Base-by-base conservation (phyloP, 306 rosid genomes). In the Vachellia collinsii region DNA sequence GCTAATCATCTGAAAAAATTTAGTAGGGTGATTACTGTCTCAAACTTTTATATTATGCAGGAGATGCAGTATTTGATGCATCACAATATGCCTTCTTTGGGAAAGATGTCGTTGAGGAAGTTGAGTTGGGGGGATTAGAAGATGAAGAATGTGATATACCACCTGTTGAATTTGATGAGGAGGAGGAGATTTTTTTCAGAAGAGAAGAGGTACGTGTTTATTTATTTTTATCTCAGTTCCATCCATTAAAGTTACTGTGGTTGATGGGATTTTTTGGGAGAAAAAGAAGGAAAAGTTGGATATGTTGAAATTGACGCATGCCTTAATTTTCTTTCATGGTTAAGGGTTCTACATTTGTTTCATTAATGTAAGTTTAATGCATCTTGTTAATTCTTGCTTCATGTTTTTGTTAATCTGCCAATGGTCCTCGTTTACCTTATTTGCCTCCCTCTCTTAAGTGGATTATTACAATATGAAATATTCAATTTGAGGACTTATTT, bases 1-100 rank as follows among this genome's bases (percentile, higher is more conserved):
- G 59, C 13, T 70, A 4, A 46, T 11, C 19, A n/a, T 50, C 22
- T 39, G 37, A 34, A 10, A 47, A 17, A 74, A 61, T 42, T 70
- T 25, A 14, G 20, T 37, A n/a, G 36, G 36, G 29, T 29, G 11
- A 65, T 29, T 72, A 4, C 72, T 85, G 56, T 76, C 69, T 79
- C 29, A 13, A 36, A 50, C 46, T 86, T 78, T 42, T 82, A 22
- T 76, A 48, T 83, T 64, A 41, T 85, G 85, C 83, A 85, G 92
- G 83, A 73, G 83, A 66, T 71, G 79, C 82, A 20, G 78, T 92
- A 78, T 96, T 96, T 85, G 99, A 96, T 88, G 94, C 99, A 62
- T 90, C 98, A 0, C 99, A 91, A 58, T 96, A 96, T 84, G 98
- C 92, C 34, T 96, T 96, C 81, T 96, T 96, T 64, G 98, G 99